These are phyloP conservation scores for Alternaria sp. DNA, from an alignment of 2,329 filamentous ascomycete genomes.

Conservation along the genomic window DNA sequence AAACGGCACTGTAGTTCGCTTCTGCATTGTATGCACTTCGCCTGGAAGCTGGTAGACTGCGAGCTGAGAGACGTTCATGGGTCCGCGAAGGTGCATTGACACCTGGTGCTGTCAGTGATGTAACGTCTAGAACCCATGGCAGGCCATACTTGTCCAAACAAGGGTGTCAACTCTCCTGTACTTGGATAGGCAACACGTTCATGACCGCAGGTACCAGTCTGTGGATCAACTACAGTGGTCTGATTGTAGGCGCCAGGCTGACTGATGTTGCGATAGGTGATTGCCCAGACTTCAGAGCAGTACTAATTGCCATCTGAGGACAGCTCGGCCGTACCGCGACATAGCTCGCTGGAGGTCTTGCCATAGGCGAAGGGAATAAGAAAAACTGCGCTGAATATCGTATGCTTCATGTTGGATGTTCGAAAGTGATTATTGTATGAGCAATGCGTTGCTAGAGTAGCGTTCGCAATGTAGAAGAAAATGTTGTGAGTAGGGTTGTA, in stretches of 20 bases:
- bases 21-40: slow-evolving; percentile 25
- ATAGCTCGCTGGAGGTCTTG: slow-evolving; percentile 45
- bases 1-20: slow-evolving; percentile 28
- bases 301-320: slow-evolving; percentile 67
- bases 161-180: slow-evolving; percentile 69
- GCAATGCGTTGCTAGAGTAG: slow-evolving; percentile 10
- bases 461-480: slow-evolving; percentile 1
- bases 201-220: slow-evolving; percentile 64
- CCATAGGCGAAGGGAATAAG: slow-evolving; percentile 25
- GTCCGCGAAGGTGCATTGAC: slow-evolving; percentile 76
- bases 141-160: slow-evolving; percentile 70
- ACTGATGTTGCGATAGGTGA: slow-evolving; percentile 72
- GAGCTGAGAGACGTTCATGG: slow-evolving; percentile 70
- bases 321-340: slow-evolving; percentile 40
- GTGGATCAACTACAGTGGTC: slow-evolving; percentile 66
- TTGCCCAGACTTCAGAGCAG: slow-evolving; percentile 69
- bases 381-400: slow-evolving; percentile 22
- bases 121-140: neutral
- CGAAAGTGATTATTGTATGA: slow-evolving; percentile 10
- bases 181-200: slow-evolving; percentile 64
- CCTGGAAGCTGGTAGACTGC: slow-evolving; percentile 69
- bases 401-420: slow-evolving; percentile 31
- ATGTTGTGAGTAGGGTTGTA: neutral
- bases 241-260: slow-evolving; percentile 69
- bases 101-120: slow-evolving; percentile 59